These are phyloP conservation scores for Clausena lansium DNA, from an alignment of 345 rosid genomes.

Conservation along the genomic window DNA sequence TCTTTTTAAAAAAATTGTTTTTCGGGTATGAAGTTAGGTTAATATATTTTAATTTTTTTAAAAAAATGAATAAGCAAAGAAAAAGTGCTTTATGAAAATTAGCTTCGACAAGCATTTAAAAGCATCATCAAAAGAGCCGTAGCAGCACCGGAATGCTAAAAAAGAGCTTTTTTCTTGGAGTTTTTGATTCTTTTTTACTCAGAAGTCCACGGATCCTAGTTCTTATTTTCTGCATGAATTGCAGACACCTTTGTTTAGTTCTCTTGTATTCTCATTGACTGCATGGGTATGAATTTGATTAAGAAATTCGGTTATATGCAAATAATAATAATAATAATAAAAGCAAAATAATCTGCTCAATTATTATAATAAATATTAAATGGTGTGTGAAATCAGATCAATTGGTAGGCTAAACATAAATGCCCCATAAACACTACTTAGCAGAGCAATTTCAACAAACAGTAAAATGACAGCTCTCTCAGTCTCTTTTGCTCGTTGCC, in stretches of 20 bases:
- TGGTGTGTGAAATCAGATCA: too few relatives aligned
- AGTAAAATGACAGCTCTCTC: not conserved
- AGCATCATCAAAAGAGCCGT: constrained; percentile 41
- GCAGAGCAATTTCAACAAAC: not conserved
- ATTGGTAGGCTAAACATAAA: not conserved
- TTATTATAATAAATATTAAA: too few relatives aligned
- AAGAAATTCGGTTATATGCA: too few relatives aligned
- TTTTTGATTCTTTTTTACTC: too few relatives aligned
- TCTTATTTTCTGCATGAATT: too few relatives aligned
- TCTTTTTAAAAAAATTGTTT: not conserved
- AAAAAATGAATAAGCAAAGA: not conserved
- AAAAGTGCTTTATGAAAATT: constrained; percentile 8
- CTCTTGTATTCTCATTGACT: too few relatives aligned
- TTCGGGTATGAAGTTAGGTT: not conserved
- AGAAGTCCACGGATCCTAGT: too few relatives aligned
- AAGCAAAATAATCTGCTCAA: too few relatives aligned
- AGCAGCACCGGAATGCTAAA: constrained; percentile 51
- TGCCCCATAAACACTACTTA: not conserved
- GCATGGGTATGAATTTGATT: too few relatives aligned
- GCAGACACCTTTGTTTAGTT: too few relatives aligned
- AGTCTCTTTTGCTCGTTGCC: not conserved
- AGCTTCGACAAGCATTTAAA: constrained; percentile 27
- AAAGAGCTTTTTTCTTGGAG: constrained; percentile 4
- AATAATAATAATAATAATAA: too few relatives aligned
- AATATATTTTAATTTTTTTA: not conserved